Base-by-base conservation (phyloP, 2,329 filamentous ascomycete species). In the Cordyceps pruinosa region DNA sequence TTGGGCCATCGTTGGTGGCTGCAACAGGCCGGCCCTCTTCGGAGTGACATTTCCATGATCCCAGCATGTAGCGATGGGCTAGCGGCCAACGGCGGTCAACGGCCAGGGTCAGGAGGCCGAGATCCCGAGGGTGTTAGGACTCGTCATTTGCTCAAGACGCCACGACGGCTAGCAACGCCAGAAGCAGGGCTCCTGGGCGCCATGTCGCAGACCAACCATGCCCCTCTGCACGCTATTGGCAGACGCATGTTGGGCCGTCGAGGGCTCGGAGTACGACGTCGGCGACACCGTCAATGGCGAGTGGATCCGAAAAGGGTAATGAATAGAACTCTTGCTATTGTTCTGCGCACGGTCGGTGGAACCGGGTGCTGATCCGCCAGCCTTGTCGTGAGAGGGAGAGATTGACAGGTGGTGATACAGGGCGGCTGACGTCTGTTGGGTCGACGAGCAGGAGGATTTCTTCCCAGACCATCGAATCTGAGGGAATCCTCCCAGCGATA, bases 251-350 rank as follows among this genome's bases (percentile, higher is more conserved):
- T 9, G 30, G 28, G 39, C 15, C n/a, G 51, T 44, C 51, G 51
- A 26, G 39, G 39, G 34, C n/a, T 51, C 17, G 12, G 34, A 25
- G 34, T 32, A 12, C 17, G 6, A 37, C 12, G 34, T 57, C 55
- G 55, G 47, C 10, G 46, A 44, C 26, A 49, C 45, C 54, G 45
- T 45, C 28, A 48, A 42, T 44, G 32, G 34, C 13, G 19, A 23
- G 52, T 42, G 55, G 34, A 57, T 45, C 46, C 55, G n/a, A 57
- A 57, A 57, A 53, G 49, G 56, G 49, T 44, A 50, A 54, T 58
- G 49, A 58, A 58, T 58, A 58, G 56, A 26, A 49, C 26, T 41
- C 56, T 53, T 58, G 37, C 56, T 58, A 58, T 58, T 58, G 56
- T 58, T 58, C 50, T 44, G 41, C 34, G 56, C 56, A 58, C 48